Base-by-base conservation (phyloP, 2,329 filamentous ascomycete genomes). In the Fusarium tupiense region DNA sequence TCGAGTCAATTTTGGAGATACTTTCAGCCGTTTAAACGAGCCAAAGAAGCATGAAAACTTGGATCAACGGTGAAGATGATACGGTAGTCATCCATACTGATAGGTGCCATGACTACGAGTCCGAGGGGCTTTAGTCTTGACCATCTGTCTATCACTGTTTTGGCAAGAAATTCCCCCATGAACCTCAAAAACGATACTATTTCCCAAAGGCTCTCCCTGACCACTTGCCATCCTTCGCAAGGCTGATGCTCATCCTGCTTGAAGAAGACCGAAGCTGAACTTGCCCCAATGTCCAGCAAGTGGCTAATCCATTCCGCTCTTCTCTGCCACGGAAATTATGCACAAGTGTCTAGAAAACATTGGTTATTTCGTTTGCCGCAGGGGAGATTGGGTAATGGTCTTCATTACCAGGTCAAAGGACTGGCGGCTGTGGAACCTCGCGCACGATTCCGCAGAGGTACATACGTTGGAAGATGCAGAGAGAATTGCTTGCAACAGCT, bases 391-490 rank as follows among this genome's bases (percentile, higher is more conserved):
- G 85, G 90, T 90, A 78, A 88, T 88, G 10, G 85, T 89, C 49
- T 90, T 87, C 76, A 88, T 90, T 57, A 88, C 87, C 3, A 87
- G 86, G 64, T 88, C 86, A 26, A 76, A 77, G 60, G 80, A 84
- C 33, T 91, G 88, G 88, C 86, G 90, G 79, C 80, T 91, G 44
- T 90, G 89, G 75, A 85, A 90, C 74, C 81, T 90, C 5, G 79
- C 77, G 11, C 80, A 81, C 3, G 88, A 91, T 69, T 86, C 86
- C 0, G 88, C 88, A 8, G 87, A 91, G 78, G 81, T 85, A 1
- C 79, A 85, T 56, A 85, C 88, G 73, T 88, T 56, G 35, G 79
- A 82, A 1, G 82, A 84, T 26, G 38, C 76, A 29, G 77, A 85
- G 29, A 83, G 0, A 85, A 87, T 54, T 81, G 83, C 10, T 67